These are phyloP conservation scores for Picocystis salinarum DNA, from an alignment of 139 green algal genomes.

Conservation along the genomic window DNA sequence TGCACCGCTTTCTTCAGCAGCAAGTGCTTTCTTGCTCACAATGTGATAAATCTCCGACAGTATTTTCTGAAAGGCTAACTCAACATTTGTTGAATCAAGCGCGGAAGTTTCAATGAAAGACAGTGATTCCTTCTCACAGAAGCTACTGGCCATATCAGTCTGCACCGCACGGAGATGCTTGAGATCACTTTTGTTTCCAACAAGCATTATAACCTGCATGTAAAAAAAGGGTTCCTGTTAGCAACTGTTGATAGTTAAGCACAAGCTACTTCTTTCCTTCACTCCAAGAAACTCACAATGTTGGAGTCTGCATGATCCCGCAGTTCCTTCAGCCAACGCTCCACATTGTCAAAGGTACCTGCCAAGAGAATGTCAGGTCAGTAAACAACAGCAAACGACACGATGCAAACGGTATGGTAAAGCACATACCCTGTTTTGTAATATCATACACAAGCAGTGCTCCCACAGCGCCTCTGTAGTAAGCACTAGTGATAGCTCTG, in stretches of 20 bases:
- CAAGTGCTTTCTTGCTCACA: slow-evolving; percentile 76
- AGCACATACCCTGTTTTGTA: slow-evolving; percentile 85
- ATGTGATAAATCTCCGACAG: slow-evolving; percentile 97
- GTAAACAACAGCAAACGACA: background rate
- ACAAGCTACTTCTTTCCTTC: too few relatives aligned
- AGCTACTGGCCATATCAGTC: slow-evolving; percentile 63
- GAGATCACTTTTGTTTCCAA: slow-evolving; percentile 97
- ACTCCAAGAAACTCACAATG: too few relatives aligned
- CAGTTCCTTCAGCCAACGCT: slow-evolving; percentile 95
- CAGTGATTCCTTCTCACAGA: slow-evolving; percentile 64
- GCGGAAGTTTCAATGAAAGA: slow-evolving; percentile 98
- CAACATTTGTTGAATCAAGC: slow-evolving; percentile 93
- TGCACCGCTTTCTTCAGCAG: slow-evolving; percentile 7
- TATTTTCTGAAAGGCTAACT: slow-evolving; percentile 91
- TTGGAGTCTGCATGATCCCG: too few relatives aligned
- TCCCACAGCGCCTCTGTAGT: slow-evolving; percentile 93
- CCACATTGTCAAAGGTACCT: slow-evolving; percentile 95
- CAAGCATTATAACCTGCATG: slow-evolving; percentile 96
- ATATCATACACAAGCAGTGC: slow-evolving; percentile 98
- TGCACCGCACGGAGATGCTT: slow-evolving; percentile 75
- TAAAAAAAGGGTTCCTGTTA: too few relatives aligned
- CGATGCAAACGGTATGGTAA: too few relatives aligned
- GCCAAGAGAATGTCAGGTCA: slow-evolving; percentile 5
- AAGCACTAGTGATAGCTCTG: slow-evolving; percentile 94
- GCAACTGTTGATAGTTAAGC: too few relatives aligned